A percentile compares a stretch with the other conserved stretches of the same genome.
Conservation (phyloP, 2,329 filamentous ascomycete genomes). For the Ilyonectria sp. region DNA sequence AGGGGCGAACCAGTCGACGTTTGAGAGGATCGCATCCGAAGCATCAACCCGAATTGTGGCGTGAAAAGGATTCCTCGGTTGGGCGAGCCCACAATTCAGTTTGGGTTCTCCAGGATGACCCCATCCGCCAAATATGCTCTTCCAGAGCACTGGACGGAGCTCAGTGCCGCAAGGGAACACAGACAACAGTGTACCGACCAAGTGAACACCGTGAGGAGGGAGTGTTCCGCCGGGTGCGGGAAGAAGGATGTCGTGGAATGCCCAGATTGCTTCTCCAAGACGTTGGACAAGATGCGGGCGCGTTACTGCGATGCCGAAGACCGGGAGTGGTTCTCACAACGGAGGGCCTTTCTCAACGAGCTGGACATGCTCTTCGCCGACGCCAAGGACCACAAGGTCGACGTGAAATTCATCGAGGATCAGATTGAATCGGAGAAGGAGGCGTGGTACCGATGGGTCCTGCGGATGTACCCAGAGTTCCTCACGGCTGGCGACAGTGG, state of each 20-base stretch:
- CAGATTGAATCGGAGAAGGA: conserved; percentile 67
- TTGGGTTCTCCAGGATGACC: conserved; percentile 38
- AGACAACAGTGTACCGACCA: conserved; percentile 57
- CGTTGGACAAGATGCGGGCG: conserved; percentile 62
- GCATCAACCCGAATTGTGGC: neutral
- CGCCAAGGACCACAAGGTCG: conserved; percentile 60
- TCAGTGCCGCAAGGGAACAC: conserved; percentile 52
- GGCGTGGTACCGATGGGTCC: conserved; percentile 66
- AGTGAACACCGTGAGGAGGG: conserved; percentile 58
- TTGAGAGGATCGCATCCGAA: neutral
- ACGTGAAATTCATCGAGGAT: conserved; percentile 63
- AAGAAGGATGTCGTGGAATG: conserved; percentile 63
- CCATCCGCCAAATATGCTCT: conserved; percentile 46
- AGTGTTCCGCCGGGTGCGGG: conserved; percentile 61
- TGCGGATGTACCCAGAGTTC: conserved; percentile 58
- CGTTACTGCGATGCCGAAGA: conserved; percentile 54
- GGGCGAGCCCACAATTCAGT: neutral
- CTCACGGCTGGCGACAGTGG: conserved; percentile 51
- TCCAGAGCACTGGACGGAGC: conserved; percentile 59
- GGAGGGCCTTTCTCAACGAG: conserved; percentile 64
- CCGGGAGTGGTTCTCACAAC: conserved; percentile 67
- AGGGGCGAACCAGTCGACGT: conserved; percentile 1
- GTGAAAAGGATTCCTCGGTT: neutral
- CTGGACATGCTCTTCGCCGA: conserved; percentile 65
- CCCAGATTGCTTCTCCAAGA: conserved; percentile 62